These are phyloP conservation scores for Botrytis porri DNA, from an alignment of 2,329 filamentous ascomycete species.

Conservation along the genomic window DNA sequence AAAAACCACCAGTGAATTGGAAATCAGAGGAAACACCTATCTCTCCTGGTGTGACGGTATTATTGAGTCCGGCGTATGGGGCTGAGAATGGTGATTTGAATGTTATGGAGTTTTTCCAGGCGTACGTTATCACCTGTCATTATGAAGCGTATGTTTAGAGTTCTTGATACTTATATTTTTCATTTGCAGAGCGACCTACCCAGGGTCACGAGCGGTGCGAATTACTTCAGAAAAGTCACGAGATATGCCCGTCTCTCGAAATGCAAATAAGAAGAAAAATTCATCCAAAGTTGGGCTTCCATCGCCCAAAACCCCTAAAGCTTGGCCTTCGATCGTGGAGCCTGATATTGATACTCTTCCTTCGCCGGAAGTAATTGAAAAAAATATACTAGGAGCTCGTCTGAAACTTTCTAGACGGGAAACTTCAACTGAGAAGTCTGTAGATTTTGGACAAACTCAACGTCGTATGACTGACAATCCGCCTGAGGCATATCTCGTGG, in stretches of 20 bases:
- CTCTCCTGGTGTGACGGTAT: constrained; percentile 15
- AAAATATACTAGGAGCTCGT: background rate
- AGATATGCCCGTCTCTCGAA: background rate
- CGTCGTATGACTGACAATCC: background rate
- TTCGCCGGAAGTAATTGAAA: background rate
- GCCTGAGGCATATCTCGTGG: background rate
- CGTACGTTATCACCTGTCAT: constrained; percentile 7
- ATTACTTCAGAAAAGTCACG: background rate
- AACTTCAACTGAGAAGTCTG: background rate
- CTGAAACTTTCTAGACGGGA: background rate
- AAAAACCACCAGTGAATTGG: background rate
- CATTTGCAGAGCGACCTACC: constrained; percentile 1
- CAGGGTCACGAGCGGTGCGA: constrained; percentile 1
- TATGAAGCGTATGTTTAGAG: background rate
- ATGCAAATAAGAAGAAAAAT: background rate
- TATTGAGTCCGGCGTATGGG: constrained; percentile 10
- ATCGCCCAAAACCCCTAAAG: constrained; percentile 15
- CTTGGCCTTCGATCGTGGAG: constrained; percentile 12
- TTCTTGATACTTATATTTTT: background rate
- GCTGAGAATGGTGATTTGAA: constrained; percentile 12
- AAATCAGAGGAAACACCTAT: background rate
- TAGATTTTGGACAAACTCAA: too few species aligned
- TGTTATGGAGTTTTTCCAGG: constrained; percentile 18
- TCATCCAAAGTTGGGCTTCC: constrained; percentile 1
- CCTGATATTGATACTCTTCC: constrained; percentile 17